A percentile compares a stretch with the other conserved stretches of the same genome.
Conservation (phyloP, 441 rosid genomes). For the Flueggea neowawraea region DNA sequence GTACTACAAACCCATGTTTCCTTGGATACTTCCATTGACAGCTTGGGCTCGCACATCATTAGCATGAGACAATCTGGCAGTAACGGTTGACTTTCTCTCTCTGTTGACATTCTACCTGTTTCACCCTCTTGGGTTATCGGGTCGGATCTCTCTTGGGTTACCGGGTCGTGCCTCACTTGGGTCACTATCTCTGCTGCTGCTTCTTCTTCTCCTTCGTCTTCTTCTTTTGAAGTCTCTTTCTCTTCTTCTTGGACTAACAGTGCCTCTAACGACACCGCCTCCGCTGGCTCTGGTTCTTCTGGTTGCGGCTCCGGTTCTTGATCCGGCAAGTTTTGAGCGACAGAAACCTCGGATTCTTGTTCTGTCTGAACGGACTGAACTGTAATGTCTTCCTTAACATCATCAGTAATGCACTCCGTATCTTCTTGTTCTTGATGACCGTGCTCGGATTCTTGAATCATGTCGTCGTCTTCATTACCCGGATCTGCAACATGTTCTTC, state of each 20-base stretch:
- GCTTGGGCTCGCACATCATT: slow-evolving; percentile 98
- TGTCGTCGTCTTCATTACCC: no score
- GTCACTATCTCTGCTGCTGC: neutral
- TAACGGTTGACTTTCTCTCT: slow-evolving; percentile 22
- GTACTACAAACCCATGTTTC: slow-evolving; percentile 95
- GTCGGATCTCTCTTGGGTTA: slow-evolving; percentile 34
- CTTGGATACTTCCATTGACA: slow-evolving; percentile 95
- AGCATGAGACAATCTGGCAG: slow-evolving; percentile 80
- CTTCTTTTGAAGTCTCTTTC: neutral
- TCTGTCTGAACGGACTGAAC: neutral
- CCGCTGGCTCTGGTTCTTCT: slow-evolving; percentile 22
- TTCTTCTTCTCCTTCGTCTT: slow-evolving; percentile 4
- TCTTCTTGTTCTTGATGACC: slow-evolving; percentile 16
- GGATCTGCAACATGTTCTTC: no score
- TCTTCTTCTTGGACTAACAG: neutral
- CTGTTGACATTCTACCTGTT: slow-evolving; percentile 35
- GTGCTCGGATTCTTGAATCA: neutral
- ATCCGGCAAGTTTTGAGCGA: neutral
- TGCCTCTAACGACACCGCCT: slow-evolving; percentile 1
- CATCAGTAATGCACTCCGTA: slow-evolving; percentile 10
- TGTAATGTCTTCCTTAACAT: neutral
- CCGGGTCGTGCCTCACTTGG: slow-evolving; percentile 15
- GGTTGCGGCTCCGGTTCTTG: neutral
- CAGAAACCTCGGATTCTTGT: neutral
- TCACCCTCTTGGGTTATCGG: slow-evolving; percentile 17